Base-by-base conservation (phyloP, 352 stramenopile species). In the Globisporangium heterothallicum region DNA sequence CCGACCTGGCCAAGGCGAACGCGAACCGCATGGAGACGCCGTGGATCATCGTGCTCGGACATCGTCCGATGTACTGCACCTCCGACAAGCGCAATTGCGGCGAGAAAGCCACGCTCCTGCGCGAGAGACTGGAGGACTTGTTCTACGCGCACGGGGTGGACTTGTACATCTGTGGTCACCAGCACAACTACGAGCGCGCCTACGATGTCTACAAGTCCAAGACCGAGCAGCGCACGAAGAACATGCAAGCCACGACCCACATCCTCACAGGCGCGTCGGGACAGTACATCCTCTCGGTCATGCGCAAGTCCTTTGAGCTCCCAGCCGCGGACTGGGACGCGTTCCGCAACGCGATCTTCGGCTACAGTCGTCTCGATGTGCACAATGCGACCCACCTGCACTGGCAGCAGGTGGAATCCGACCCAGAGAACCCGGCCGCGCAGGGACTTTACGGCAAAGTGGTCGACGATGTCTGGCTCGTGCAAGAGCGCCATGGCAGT, bases 161-260 rank as follows among this genome's bases (percentile, higher is more conserved):
- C 46, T 60, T 96, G 25, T 96, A 94, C 67, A 62, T 96, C 19
- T 92, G 82, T 40, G 86, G 86, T 9, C 87, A 96, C 64, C 83
- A 94, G 56, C 87, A 96, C 76, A 95, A 96, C 66, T 96, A 95
- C 66, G 86, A 95, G 57, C 77, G 87, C 32, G 83, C 79, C 16
- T 95, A 79, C 46, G 85, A 94, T 57, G 66, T 95, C 6, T 92
- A 91, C 61, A 70, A 71, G 21, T 74, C 60, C 2, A 30, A 66
- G 32, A 93, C 81, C 4, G 76, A 66, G 66, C 62, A 69, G 35
- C 69, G 72, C 34, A 93, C 83, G n/a, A 72, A 48, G 44, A 88
- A 95, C 65, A 93, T 92, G 78, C 63, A 62, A 13, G 84, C 78
- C 19, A 95, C 87, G 12, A 95, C 84, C 30, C 86, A 96, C 69